phyloP scores from a whole-genome alignment of 164 flowering plant species.

The Malania oleifera region DNA sequence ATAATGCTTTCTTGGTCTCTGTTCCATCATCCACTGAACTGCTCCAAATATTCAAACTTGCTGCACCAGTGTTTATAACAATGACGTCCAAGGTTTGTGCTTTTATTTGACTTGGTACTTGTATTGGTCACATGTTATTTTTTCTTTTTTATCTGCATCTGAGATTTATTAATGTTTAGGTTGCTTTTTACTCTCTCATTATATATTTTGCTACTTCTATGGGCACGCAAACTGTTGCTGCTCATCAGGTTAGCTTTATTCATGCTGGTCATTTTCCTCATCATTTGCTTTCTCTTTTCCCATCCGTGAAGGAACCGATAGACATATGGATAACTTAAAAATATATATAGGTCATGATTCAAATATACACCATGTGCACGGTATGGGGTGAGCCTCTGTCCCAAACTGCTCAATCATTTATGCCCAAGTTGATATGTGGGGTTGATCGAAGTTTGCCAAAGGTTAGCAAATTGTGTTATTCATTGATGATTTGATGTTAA shows the following conservation, averaged over 20 bases:
- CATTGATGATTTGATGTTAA: background rate
- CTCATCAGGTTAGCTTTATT: conserved; percentile 68
- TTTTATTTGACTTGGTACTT: background rate
- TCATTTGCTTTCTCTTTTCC: background rate
- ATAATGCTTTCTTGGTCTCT: conserved; percentile 55
- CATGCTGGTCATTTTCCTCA: background rate
- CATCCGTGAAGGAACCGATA: background rate
- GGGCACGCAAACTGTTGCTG: conserved; percentile 67
- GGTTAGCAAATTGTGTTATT: conserved; percentile 34
- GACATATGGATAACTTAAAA: conserved; percentile 1
- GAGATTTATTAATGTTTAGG: conserved; percentile 28
- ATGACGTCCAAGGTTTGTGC: conserved; percentile 79
- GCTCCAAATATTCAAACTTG: conserved; percentile 56
- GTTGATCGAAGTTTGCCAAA: conserved; percentile 53
- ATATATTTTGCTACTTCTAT: conserved; percentile 78
- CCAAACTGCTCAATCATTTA: conserved; percentile 97
- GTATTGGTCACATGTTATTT: conserved; percentile 1
- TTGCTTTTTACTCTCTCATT: conserved; percentile 72
- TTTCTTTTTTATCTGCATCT: conserved; percentile 2
- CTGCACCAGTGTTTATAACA: conserved; percentile 91
- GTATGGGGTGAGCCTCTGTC: conserved; percentile 97
- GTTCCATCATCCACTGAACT: conserved; percentile 69
- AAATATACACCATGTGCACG: conserved; percentile 60
- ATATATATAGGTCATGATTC: conserved; percentile 73
- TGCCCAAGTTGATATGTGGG: conserved; percentile 93